These are phyloP conservation scores for Pyrrhoderma lamaoense DNA, from an alignment of 1,284 basidiomycete species.

Conservation along the genomic window DNA sequence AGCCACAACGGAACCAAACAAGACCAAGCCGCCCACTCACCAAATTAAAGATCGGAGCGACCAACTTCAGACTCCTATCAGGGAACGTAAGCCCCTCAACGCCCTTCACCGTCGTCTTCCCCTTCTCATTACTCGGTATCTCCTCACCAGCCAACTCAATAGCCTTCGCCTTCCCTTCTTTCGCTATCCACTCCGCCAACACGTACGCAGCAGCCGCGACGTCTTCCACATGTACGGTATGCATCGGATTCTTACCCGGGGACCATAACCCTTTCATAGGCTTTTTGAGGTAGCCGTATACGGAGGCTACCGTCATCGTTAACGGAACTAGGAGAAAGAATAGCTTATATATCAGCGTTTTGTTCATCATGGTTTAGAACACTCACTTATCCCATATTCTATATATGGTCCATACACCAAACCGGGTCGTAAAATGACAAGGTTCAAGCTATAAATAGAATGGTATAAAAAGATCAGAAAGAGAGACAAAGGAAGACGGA, in stretches of 20 bases:
- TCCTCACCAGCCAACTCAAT: slow-evolving; percentile 57
- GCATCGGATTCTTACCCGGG: slow-evolving; percentile 70
- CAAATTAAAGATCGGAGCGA: slow-evolving; percentile 78
- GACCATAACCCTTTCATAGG: slow-evolving; percentile 86
- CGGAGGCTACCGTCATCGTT: slow-evolving; percentile 70
- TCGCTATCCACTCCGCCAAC: slow-evolving; percentile 65
- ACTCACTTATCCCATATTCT: slow-evolving; percentile 57
- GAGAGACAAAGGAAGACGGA: too few relatives aligned
- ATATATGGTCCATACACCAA: slow-evolving; percentile 73
- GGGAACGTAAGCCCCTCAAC: slow-evolving; percentile 45
- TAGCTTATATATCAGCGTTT: too few relatives aligned
- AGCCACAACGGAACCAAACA: too few relatives aligned
- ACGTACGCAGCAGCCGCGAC: slow-evolving; percentile 71
- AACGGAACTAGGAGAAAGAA: slow-evolving; percentile 40
- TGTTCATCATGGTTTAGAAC: too few relatives aligned
- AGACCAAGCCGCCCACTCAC: slow-evolving; percentile 31
- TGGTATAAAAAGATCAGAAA: slow-evolving; percentile 2
- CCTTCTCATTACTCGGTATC: slow-evolving; percentile 65
- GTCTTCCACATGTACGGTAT: slow-evolving; percentile 77
- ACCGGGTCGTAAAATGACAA: slow-evolving; percentile 69
- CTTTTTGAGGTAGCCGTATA: slow-evolving; percentile 77
- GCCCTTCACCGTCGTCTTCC: slow-evolving; percentile 40
- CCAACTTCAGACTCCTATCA: slow-evolving; percentile 45
- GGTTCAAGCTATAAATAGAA: slow-evolving; percentile 52
- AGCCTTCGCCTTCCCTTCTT: slow-evolving; percentile 55